These are phyloP conservation scores for Nepenthes alata DNA, from an alignment of 179 eudicot genomes.

Conservation along the genomic window DNA sequence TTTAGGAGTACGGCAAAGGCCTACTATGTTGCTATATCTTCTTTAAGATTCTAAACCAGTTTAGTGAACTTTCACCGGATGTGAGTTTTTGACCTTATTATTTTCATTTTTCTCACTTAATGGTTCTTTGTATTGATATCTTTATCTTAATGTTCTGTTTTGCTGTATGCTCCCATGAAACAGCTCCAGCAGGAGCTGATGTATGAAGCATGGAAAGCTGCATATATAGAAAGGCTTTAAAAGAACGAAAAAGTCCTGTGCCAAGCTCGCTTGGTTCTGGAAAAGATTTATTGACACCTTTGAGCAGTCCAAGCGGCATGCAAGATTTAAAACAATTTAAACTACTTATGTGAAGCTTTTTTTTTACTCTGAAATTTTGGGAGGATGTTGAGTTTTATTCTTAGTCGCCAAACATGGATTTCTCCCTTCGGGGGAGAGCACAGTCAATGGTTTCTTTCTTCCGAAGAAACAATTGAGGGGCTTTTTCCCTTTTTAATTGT, in stretches of 20 bases:
- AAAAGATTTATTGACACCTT: constrained; percentile 30
- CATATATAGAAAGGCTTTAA: constrained; percentile 89
- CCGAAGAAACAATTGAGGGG: too few species aligned
- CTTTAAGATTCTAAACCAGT: constrained; percentile 83
- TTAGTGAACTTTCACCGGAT: constrained; percentile 61
- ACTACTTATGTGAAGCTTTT: background rate
- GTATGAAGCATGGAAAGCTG: constrained; percentile 96
- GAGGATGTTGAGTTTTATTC: background rate
- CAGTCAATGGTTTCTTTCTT: too few species aligned
- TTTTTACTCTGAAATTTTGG: background rate
- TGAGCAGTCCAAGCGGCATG: constrained; percentile 35
- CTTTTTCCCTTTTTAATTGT: too few species aligned
- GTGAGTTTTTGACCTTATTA: constrained; percentile 8
- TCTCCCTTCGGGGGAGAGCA: too few species aligned
- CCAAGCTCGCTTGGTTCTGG: constrained; percentile 91
- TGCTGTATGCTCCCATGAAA: background rate
- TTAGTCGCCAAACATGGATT: too few species aligned
- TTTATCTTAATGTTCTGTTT: background rate
- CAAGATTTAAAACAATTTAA: constrained; percentile 18
- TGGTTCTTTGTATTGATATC: background rate
- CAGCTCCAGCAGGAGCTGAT: constrained; percentile 95
- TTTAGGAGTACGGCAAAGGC: constrained; percentile 85
- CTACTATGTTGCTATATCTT: constrained; percentile 89
- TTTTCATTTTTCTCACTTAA: background rate
- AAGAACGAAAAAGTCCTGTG: constrained; percentile 85